Percentiles rank a stretch among this genome's conserved stretches.
Evolutionary conservation across 805 yeast genomes (phyloP).

Genomic region (Candida mattraensis): DNA sequence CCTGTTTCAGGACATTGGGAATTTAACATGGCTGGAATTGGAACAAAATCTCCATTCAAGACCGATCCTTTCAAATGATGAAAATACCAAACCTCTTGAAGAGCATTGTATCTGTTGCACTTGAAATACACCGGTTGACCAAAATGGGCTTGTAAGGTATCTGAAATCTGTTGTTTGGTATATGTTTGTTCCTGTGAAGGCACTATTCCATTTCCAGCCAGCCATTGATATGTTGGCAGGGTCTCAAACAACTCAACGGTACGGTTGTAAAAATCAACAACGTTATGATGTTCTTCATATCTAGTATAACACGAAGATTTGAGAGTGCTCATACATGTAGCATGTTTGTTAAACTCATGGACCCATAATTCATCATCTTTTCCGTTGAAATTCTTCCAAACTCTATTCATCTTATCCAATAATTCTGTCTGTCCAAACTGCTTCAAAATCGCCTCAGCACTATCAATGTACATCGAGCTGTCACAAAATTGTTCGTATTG

Average conservation of each 20-base stretch:
- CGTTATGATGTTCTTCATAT: conserved; percentile 40
- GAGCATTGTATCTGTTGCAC: conserved; percentile 53
- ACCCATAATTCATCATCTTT: conserved; percentile 74
- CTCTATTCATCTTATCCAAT: conserved; percentile 51
- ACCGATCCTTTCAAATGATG: conserved; percentile 75
- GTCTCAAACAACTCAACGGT: conserved; percentile 56
- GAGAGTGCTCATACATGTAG: conserved; percentile 84
- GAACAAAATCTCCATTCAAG: conserved; percentile 59
- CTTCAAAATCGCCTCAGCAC: conserved; percentile 46
- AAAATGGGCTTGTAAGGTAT: conserved; percentile 50
- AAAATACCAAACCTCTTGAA: conserved; percentile 78
- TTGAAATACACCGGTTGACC: conserved; percentile 59
- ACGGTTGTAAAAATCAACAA: conserved; percentile 68
- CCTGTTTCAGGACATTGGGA: conserved; percentile 70
- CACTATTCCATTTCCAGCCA: conserved; percentile 64
- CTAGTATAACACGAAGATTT: conserved; percentile 64
- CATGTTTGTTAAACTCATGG: conserved; percentile 94
- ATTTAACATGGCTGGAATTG: conserved; percentile 56
- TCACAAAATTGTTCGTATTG: conserved; percentile 80
- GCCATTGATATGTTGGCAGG: conserved; percentile 67
- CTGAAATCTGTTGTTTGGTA: conserved; percentile 52
- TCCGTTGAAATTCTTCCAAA: conserved; percentile 77
- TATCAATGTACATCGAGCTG: conserved; percentile 50
- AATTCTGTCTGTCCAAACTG: conserved; percentile 51
- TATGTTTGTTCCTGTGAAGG: conserved; percentile 64